Base-by-base conservation (phyloP, 176 grass and related monocot species). In the Poa annua region DNA sequence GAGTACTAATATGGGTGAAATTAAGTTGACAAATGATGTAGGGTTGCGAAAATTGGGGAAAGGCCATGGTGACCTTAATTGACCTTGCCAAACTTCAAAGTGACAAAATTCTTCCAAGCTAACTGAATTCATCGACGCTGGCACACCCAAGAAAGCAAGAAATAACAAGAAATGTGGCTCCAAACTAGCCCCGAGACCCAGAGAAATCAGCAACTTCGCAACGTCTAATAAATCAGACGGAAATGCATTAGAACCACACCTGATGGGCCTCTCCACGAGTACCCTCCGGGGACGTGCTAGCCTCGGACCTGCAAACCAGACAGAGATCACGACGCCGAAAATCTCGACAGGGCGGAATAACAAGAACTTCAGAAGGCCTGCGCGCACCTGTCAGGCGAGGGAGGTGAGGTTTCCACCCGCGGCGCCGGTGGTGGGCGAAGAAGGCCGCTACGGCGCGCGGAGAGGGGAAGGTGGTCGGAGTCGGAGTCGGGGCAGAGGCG, bases 271-370 rank as follows among this genome's bases (percentile, higher is more conserved):
- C 55, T 53, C 66, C 80, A 12, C 17, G n/a, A 24, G 42, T 1
- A 11, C 24, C 39, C 39, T 70, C 74, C 14, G 54, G 42, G 17
- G 36, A 55, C 8, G 19, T 22, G 45, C 32, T 21, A 79, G 32
- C 74, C 56, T 79, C 55, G 32, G 66, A 13, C 66, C 86, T 88
- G 86, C 65, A 59, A 83, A 78, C 54, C 15, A 88, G 6, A 24
- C 10, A 51, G 69, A 53, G 16, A 88, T 88, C 65, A 71, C n/a
- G 17, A 21, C 42, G 16, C 42, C 11, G 6, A 16, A 64, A 52
- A 52, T 1, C 15, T 77, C n/a, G 0, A 4, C 20, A 66, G 41
- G 5, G 4, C 55, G 15, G 20, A 62, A 62, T 17, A 22, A 5
- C 8, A 67, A 22, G 20, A 44, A 71, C 25, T 63, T 19, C 24